Conservation (phyloP, 805 yeast species). For the Zygosaccharomyces kombuchaensis region DNA sequence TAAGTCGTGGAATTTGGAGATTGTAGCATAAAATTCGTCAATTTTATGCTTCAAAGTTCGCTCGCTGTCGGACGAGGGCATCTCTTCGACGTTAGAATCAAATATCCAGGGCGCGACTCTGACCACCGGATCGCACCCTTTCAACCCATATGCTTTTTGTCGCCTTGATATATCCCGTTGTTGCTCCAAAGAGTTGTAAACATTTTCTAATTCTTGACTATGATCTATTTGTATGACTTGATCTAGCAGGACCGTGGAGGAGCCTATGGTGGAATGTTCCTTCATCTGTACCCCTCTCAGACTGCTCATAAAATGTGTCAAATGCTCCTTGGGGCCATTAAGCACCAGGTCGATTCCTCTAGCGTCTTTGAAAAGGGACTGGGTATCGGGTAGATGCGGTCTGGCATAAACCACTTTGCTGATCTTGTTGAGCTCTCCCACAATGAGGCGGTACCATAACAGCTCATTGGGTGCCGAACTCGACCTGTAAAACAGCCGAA, state of each 20-base stretch:
- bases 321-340: constrained; percentile 6
- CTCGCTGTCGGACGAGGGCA: not conserved
- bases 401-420: constrained; percentile 20
- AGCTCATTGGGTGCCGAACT: constrained; percentile 14
- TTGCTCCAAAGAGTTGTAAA: constrained; percentile 4
- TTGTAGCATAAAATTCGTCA: not conserved
- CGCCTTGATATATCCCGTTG: constrained; percentile 11
- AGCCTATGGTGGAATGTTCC: not conserved
- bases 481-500: constrained; percentile 11
- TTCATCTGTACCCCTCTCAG: constrained; percentile 15
- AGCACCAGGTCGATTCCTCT: constrained; percentile 2
- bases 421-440: constrained; percentile 13
- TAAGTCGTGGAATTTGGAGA: not conserved
- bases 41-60: not conserved
- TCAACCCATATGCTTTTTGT: not conserved
- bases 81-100: constrained; percentile 1
- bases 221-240: constrained; percentile 3
- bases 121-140: not conserved
- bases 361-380: not conserved
- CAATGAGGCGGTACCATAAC: constrained; percentile 8
- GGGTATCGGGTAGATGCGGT: constrained; percentile 10
- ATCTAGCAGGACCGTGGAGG: constrained; percentile 3
- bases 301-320: constrained; percentile 9
- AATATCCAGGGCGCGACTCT: constrained; percentile 6
- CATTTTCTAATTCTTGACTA: constrained; percentile 4